Conservation (phyloP, 192 early-diverging fungal genomes). For the Martensiomyces pterosporus region DNA sequence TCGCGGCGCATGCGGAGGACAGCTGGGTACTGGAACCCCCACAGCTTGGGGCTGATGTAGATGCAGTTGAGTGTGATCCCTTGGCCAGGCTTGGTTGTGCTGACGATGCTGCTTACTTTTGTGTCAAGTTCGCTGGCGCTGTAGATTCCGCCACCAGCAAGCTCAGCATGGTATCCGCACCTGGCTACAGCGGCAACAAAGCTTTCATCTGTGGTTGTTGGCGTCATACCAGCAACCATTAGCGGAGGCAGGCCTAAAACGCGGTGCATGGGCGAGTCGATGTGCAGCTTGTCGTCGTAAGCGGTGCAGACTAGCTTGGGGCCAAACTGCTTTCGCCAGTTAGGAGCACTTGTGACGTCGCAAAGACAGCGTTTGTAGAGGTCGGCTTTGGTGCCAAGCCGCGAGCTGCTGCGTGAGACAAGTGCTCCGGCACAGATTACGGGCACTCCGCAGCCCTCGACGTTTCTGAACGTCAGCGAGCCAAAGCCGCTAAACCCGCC, state of each 20-base stretch:
- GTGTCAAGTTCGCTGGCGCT: conserved; percentile 62
- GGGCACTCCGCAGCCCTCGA: conserved; percentile 80
- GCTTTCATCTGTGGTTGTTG: conserved; percentile 70
- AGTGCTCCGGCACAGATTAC: conserved; percentile 27
- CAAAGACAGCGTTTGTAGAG: conserved; percentile 67
- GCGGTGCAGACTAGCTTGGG: conserved; percentile 71
- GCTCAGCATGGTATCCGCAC: conserved; percentile 86
- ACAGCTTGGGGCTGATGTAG: conserved; percentile 85
- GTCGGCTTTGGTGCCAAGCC: conserved; percentile 68
- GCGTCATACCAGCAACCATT: conserved; percentile 96
- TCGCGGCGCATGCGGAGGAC: conserved; percentile 74
- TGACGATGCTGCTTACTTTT: conserved; percentile 72
- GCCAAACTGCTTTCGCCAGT: conserved; percentile 85
- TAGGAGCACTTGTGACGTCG: conserved; percentile 69
- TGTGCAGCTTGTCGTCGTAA: conserved; percentile 58
- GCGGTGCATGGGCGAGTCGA: conserved; percentile 83
- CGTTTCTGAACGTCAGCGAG: conserved; percentile 75
- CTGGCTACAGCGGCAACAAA: conserved; percentile 85
- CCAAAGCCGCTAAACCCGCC: conserved; percentile 83
- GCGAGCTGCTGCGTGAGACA: conserved; percentile 24
- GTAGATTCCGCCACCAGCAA: conserved; percentile 89
- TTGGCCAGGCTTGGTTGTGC: conserved; percentile 66
- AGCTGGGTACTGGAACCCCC: conserved; percentile 76
- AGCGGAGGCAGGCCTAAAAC: conserved; percentile 84
- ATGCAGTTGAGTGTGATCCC: conserved; percentile 90